Conservation (phyloP, 2,329 filamentous ascomycete genomes). For the Mariannaea elegans region DNA sequence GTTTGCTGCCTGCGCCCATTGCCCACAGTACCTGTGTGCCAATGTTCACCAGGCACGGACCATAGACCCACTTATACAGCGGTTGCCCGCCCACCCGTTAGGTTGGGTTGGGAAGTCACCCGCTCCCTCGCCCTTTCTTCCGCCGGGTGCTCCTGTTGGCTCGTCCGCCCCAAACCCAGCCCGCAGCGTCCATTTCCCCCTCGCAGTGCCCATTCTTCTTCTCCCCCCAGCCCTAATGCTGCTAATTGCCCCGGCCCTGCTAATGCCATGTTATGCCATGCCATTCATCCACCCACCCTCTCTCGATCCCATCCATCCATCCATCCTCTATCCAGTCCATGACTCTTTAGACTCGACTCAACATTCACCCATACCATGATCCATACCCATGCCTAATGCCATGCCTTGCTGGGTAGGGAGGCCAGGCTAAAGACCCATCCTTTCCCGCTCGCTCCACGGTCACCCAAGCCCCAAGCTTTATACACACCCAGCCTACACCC, state of each 20-base stretch:
- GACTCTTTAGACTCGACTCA: neutral
- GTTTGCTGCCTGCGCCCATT: constrained; percentile 6
- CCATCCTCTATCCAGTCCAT: neutral
- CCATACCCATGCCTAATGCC: neutral
- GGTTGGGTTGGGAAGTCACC: constrained; percentile 7
- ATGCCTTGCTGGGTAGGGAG: neutral
- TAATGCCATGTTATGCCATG: constrained; percentile 9
- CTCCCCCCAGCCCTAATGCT: too few species aligned
- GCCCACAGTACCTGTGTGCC: neutral
- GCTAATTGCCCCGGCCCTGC: neutral
- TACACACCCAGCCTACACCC: constrained; percentile 6
- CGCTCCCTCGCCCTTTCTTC: neutral
- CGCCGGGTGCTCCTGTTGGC: constrained; percentile 1
- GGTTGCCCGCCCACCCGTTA: constrained; percentile 15
- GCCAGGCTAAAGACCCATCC: constrained; percentile 10
- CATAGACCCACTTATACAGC: constrained; percentile 4
- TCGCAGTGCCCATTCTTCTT: too few species aligned
- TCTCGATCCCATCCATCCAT: neutral
- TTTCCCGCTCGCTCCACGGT: constrained; percentile 17
- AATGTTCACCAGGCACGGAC: neutral
- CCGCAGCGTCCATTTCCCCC: too few species aligned
- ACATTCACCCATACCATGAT: neutral
- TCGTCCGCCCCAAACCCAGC: neutral
- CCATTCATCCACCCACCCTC: neutral
- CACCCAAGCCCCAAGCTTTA: constrained; percentile 8